Conservation (phyloP, 2,329 filamentous ascomycete genomes). For the Penicillium nordicum region DNA sequence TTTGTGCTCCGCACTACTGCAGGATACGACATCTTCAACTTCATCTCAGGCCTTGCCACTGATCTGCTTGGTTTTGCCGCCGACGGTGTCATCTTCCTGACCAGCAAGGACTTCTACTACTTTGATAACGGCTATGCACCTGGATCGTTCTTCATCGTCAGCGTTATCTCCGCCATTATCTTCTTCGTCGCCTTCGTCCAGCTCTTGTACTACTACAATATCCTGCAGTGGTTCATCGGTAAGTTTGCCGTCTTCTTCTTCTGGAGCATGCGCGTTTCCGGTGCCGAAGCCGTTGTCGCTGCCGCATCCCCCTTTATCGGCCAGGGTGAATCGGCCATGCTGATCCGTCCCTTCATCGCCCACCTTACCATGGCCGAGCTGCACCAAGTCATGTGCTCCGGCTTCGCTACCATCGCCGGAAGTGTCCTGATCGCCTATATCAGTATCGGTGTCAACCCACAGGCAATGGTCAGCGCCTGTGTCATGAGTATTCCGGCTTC, state of each 20-base stretch:
- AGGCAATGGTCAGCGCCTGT: slow-evolving; percentile 83
- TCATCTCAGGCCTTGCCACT: slow-evolving; percentile 72
- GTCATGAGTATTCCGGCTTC: slow-evolving; percentile 96
- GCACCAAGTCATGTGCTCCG: slow-evolving; percentile 89
- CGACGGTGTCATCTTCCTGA: slow-evolving; percentile 71
- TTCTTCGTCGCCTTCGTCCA: slow-evolving; percentile 95
- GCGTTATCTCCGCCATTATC: slow-evolving; percentile 85
- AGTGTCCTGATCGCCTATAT: slow-evolving; percentile 86
- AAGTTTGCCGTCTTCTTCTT: slow-evolving; percentile 92
- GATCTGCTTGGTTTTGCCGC: slow-evolving; percentile 72
- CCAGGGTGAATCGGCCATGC: slow-evolving; percentile 89
- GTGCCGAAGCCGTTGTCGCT: slow-evolving; percentile 89
- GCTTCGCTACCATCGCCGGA: slow-evolving; percentile 88
- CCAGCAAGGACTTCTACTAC: slow-evolving; percentile 38
- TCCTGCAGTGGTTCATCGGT: slow-evolving; percentile 83
- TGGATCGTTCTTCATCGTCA: slow-evolving; percentile 66
- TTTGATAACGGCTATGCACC: slow-evolving; percentile 35
- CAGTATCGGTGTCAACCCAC: slow-evolving; percentile 73
- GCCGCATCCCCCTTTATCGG: slow-evolving; percentile 92
- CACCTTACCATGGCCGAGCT: slow-evolving; percentile 84
- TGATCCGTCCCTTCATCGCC: slow-evolving; percentile 81
- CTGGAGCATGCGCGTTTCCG: slow-evolving; percentile 81
- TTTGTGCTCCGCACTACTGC: slow-evolving; percentile 79
- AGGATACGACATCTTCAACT: slow-evolving; percentile 88
- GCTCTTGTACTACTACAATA: slow-evolving; percentile 74